Base-by-base conservation (phyloP, 148 eudicot species). In the Nepenthes mirabilis region DNA sequence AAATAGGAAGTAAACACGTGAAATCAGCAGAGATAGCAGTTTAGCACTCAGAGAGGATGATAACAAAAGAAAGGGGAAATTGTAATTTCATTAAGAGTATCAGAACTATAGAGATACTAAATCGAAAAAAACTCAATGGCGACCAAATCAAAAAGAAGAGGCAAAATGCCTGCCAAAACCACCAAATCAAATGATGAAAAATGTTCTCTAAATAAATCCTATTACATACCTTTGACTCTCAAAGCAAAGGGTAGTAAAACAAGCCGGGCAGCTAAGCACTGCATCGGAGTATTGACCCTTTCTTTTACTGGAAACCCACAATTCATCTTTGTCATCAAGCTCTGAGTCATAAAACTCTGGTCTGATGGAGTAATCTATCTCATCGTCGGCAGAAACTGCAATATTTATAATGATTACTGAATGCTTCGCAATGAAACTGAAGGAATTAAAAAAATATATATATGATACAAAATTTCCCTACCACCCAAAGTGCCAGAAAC, bases 201-300 rank as follows among this genome's bases (percentile, higher is more conserved):
- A 67, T 33, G 34, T 35, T 14, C 63, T 34, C 32, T 11, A 57
- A 2, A 49, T 10, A 11, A 49, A 49, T 12, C 11, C 52, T 49
- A 49, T n/a, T 2, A 49, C 47, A 53, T 69, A 90, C 97, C 97
- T 80, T 64, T 88, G 96, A 64, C 83, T 79, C 68, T 85, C 96
- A 1, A 77, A 66, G 75, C 88, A 81, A 63, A 91, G 74, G 36
- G 91, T 88, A 43, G 94, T 88, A 67, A 91, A 91, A 69, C 97
- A 91, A 70, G 97, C 97, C 33, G 96, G 97, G 68, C 97, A 91
- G 74, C 90, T 88, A 61, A 91, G 86, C 40, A 83, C 84, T 9
- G 97, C 96, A 75, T 91, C 97, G n/a, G 94, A 85, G 40, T 61
- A 50, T n/a, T 52, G 82, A 65, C 96, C 86, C 66, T 80, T 73